Evolutionary conservation across 2,329 filamentous ascomycete species (phyloP), one percentile per base, ranked within the genome.

Genomic region (Cadophora sp.): DNA sequence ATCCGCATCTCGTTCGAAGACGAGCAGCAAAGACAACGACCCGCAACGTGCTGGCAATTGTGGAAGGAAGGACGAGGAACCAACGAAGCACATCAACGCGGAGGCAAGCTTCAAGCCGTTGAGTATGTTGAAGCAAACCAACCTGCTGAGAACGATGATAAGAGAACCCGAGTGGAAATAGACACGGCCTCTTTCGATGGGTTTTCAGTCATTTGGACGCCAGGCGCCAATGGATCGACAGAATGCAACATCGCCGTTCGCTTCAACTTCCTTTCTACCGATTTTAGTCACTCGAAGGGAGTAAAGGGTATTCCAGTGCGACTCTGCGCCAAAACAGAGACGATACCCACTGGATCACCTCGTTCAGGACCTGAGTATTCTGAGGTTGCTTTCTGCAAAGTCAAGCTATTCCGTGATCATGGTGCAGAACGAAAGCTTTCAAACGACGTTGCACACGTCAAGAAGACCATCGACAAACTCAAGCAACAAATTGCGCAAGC

Each of bases 211-310:
- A 87, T 90, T 6, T 98, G 95, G 95, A 92, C 90, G 0, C 91
- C 93, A 0, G 91, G 89, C 4, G 80, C 86, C 51, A 90, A 89
- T 60, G 89, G 90, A 0, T 80, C 83, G 0, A 83, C 91, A 3
- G 94, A 97, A 75, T 96, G 94, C 79, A 92, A 89, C 60, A 89
- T 99, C 66, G 92, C 94, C 9, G 93, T 98, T 14, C 92, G 96
- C 56, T 99, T 98, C 85, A 99, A 99, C 81, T 99, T 99, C 77
- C 84, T 99, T 0, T 99, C 96, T 0, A 99, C 96, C 9, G 96
- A 99, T 78, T 99, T 98, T 78, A 98, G 95, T 79, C 96, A 98
- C 77, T 98, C 96, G 11, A 99, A 99, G 78, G 96, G 96, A 56
- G 96, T 99, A 60, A 99, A 98, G 80, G 96, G 96, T 43, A 97